Percentiles rank a stretch among this genome's conserved stretches.
phyloP scores from a whole-genome alignment of 345 rosid species.

The Arabis alpina region DNA sequence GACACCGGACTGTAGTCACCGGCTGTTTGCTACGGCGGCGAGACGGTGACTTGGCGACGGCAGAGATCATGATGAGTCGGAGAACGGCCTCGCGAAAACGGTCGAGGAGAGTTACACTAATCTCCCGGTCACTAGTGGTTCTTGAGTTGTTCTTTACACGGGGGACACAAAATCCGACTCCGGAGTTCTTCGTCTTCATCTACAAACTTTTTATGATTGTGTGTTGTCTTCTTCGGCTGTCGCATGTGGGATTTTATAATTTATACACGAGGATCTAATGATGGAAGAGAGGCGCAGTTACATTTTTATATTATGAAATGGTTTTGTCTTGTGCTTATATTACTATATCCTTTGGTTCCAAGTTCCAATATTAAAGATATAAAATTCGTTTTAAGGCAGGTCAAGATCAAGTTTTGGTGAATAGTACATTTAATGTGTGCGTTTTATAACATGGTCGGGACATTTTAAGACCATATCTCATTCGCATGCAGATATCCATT shows the following conservation, averaged over 20 bases:
- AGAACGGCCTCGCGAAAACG: slow-evolving; percentile 66
- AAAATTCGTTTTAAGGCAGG: not conserved
- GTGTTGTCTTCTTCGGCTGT: slow-evolving; percentile 26
- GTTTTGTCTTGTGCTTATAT: slow-evolving; percentile 34
- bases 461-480: slow-evolving; percentile 30
- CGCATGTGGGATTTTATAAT: slow-evolving; percentile 30
- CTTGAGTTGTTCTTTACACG: slow-evolving; percentile 41
- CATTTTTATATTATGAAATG: not conserved
- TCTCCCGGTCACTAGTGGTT: slow-evolving; percentile 20
- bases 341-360: not conserved
- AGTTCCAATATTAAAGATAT: slow-evolving; percentile 16
- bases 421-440: slow-evolving; percentile 36
- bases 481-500: slow-evolving; percentile 27
- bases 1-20: not conserved
- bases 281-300: slow-evolving; percentile 13
- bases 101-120: slow-evolving; percentile 49
- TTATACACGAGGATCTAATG: slow-evolving; percentile 30
- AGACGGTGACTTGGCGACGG: slow-evolving; percentile 54
- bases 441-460: slow-evolving; percentile 42
- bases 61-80: slow-evolving; percentile 74
- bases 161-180: slow-evolving; percentile 54
- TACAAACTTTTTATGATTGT: not conserved
- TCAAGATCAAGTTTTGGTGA: slow-evolving; percentile 2
- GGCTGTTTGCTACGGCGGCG: slow-evolving; percentile 20
- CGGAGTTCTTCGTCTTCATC: slow-evolving; percentile 42